Evolutionary conservation across 2,329 filamentous ascomycete genomes (phyloP), one percentile per base, ranked within the genome.

Genomic region (Scedosporium boydii): DNA sequence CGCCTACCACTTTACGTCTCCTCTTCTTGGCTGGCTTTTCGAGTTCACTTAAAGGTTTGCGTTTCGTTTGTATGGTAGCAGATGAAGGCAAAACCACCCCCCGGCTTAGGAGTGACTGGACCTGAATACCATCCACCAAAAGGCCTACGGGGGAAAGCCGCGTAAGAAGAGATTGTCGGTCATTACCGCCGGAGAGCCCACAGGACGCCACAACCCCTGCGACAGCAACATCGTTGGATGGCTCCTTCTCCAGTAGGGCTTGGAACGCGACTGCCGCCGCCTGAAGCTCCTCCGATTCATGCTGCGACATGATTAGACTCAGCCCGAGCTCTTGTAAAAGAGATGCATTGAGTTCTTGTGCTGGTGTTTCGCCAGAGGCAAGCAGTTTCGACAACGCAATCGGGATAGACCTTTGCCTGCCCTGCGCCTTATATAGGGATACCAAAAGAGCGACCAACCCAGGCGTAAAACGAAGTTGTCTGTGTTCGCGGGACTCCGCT

Each of bases 171-270:
- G 80, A 71, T 61, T 84, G 75, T 21, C 86, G 78, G 65, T 82
- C 82, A 7, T 79, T 71, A 1, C 83, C 80, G 64, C 88, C 80
- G 1, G 77, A 78, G 1, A 84, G 84, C 29, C 90, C 88, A 68
- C 90, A 85, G 9, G 92, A 88, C 3, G 95, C 95, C 6, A 98
- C 84, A n/a, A 95, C 85, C 1, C 95, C 95, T 7, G 92, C 92
- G 16, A 86, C 83, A 1, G 90, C 87, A 62, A 88, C 81, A 38
- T 81, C 82, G 68, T 96, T 90, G 46, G 78, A 78, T n/a, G 82
- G 78, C 51, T 91, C 82, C 63, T 86, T 80, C 2, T 83, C 75
- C 66, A 88, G 83, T 12, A 98, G 81, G 58, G 82, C 82, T 60
- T 84, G 81, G 74, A 98, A 98, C 6, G 95, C 87, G n/a, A 89